Evolutionary conservation across 169 alveolate species (phyloP), one percentile per base, ranked within the genome.

Genomic region (Eimeria necatrix): DNA sequence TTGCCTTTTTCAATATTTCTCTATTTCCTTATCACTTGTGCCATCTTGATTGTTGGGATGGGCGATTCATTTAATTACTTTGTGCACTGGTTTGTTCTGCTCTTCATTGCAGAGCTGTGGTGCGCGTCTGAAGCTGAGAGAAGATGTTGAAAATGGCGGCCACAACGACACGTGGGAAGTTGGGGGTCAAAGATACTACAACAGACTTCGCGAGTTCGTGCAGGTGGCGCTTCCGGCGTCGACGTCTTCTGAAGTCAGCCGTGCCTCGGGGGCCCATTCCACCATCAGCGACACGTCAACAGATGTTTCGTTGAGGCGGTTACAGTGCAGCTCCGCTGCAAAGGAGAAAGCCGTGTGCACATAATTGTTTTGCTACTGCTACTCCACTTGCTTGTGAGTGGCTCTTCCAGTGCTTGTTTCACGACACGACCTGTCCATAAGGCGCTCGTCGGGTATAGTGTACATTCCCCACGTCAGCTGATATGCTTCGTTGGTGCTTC

Each of bases 141-240:
- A 78, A 60, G 91, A 91, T 70, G 91, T 91, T 51, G 91, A 81
- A n/a, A 52, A 74, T 14, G 95, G 95, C 8, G 95, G 60, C 52
- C 95, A 91, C 84, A 91, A 91, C 84, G 95, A 91, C 95, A 91
- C 95, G 8, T 91, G 95, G 95, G 91, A 64, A 22, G 88, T 78
- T 12, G 95, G 95, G 56, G 95, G 91, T 24, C 76, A 78, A 64
- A 61, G 74, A 24, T 91, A 91, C 73, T 91, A 78, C 95, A 83
- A 83, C 46, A 83, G 73, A 73, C 74, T 83, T 52, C 91, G 91
- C 74, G 91, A 83, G 91, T 83, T 83, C 53, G 91, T 83, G 41
- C 76, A 53, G 53, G 91, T 59, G 56, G 91, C 91, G 46, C 91
- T 83, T 24, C 9, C 91, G n/a, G 91, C 51, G 0, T 83, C 91